Conservation (phyloP, 495 filamentous ascomycete species). For the Amniculicola lignicola region DNA sequence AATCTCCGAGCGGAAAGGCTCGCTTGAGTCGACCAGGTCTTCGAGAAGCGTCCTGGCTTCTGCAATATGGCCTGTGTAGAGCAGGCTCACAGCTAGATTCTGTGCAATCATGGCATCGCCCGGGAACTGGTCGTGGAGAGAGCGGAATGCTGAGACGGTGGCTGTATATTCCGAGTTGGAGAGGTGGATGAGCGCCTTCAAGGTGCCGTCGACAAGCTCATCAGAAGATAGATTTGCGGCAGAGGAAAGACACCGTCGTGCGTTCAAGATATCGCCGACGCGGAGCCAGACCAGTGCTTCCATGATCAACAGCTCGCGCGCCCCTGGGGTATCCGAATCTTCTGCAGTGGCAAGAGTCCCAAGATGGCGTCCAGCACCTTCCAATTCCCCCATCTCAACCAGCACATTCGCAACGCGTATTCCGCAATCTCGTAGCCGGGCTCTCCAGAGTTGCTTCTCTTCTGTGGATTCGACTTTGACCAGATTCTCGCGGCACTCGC, state of each 20-base stretch:
- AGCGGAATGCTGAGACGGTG: conserved; percentile 63
- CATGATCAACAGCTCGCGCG: conserved; percentile 36
- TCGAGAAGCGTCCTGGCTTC: conserved; percentile 68
- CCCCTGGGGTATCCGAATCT: conserved; percentile 33
- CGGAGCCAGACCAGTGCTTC: conserved; percentile 66
- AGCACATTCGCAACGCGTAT: conserved; percentile 74
- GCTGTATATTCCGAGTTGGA: conserved; percentile 68
- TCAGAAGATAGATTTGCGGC: conserved; percentile 7
- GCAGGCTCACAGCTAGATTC: conserved; percentile 75
- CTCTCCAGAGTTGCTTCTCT: conserved; percentile 57
- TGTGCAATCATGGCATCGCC: conserved; percentile 62
- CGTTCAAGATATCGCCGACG: conserved; percentile 71
- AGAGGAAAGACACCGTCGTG: conserved; percentile 49
- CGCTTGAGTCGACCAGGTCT: conserved; percentile 46
- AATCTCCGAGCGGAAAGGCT: conserved; percentile 66
- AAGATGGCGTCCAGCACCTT: conserved; percentile 69
- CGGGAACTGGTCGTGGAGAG: conserved; percentile 44
- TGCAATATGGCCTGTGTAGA: conserved; percentile 74
- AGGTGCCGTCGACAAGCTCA: conserved; percentile 36
- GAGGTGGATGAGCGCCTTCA: conserved; percentile 69
- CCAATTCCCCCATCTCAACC: conserved; percentile 87
- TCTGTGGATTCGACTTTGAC: conserved; percentile 39
- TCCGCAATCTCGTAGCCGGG: conserved; percentile 68
- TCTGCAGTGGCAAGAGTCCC: conserved; percentile 41
- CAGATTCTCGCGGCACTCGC: conserved; percentile 64